Evolutionary conservation across 345 rosid genomes (phyloP), one percentile per base, ranked within the genome.

Genomic region (Gossypioides kirkii): DNA sequence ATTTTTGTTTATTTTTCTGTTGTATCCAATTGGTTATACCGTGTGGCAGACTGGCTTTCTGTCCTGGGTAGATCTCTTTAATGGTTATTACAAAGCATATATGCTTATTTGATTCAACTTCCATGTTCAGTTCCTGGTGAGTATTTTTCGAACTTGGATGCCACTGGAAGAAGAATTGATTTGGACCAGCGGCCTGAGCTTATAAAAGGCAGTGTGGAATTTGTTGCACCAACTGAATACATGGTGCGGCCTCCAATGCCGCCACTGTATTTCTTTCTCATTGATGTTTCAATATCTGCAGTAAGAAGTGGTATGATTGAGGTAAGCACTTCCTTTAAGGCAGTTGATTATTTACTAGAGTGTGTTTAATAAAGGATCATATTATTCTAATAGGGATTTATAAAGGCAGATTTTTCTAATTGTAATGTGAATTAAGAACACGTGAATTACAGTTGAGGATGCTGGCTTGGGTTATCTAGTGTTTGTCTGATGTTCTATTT

Each of bases 241-340:
- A 96, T 96, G 99, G 98, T 96, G 83, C 97, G 99, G 84, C 99
- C 99, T 58, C 99, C 99, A 69, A 93, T 93, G 99, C 99, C 99
- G 8, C 99, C 99, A n/a, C 77, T 89, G 42, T 96, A 91, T 81
- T 96, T 96, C 81, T 96, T 96, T 77, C 95, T 96, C 73, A 91
- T 96, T 66, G 99, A 96, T 72, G 99, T 96, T 75, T 96, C 99
- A 1, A 67, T 90, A 76, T 91, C 97, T 60, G 97, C 99, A n/a
- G 78, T 82, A 74, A 88, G 90, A 80, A 96, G 94, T 84, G 99
- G 99, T 69, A 93, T 93, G 97, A 79, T 96, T 78, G 95, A 93
- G 98, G 99, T 96, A 83, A 84, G 90, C 58, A 82, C 71, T 70
- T 75, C 73, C 56, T 17, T 72, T 76, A 63, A 45, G 45, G 69